Percentiles rank a stretch among this genome's conserved stretches.
phyloP scores from a whole-genome alignment of 208 protist genomes.

The Blechomonas ayalai region DNA sequence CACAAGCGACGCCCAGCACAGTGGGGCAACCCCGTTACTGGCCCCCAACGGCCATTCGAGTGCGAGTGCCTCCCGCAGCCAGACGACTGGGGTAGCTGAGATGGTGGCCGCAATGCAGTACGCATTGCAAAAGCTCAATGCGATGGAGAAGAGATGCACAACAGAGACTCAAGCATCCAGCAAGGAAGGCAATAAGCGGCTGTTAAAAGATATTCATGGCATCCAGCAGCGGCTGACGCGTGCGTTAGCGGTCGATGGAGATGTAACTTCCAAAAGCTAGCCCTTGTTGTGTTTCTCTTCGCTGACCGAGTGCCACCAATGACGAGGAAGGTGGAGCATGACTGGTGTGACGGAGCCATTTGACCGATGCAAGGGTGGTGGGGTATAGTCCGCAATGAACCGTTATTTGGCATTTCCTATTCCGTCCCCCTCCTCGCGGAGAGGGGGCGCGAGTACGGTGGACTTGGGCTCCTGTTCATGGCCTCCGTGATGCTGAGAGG shows the following conservation, averaged over 20 bases:
- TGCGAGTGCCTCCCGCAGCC: neutral
- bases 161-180: conserved; percentile 3
- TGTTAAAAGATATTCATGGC: conserved; percentile 39
- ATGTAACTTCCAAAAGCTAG: conserved; percentile 52
- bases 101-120: conserved; percentile 38
- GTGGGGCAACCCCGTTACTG: neutral
- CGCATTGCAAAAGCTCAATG: conserved; percentile 39
- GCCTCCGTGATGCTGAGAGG: too few relatives aligned
- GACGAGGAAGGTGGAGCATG: too few relatives aligned
- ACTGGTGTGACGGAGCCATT: too few relatives aligned
- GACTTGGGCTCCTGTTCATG: too few relatives aligned
- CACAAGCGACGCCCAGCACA: conserved; percentile 9
- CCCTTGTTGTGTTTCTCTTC: conserved; percentile 44
- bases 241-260: conserved; percentile 44
- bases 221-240: conserved; percentile 35
- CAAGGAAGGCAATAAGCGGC: conserved; percentile 6
- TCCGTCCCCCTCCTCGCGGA: too few relatives aligned
- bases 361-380: too few relatives aligned
- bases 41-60: neutral
- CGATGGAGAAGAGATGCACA: conserved; percentile 24
- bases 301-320: too few relatives aligned
- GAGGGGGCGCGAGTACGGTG: too few relatives aligned
- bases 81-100: conserved; percentile 1
- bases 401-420: too few relatives aligned
- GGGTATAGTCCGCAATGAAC: too few relatives aligned